These are phyloP conservation scores for Pleurotus ostreatus DNA, from an alignment of 768 basidiomycete genomes.

Conservation along the genomic window DNA sequence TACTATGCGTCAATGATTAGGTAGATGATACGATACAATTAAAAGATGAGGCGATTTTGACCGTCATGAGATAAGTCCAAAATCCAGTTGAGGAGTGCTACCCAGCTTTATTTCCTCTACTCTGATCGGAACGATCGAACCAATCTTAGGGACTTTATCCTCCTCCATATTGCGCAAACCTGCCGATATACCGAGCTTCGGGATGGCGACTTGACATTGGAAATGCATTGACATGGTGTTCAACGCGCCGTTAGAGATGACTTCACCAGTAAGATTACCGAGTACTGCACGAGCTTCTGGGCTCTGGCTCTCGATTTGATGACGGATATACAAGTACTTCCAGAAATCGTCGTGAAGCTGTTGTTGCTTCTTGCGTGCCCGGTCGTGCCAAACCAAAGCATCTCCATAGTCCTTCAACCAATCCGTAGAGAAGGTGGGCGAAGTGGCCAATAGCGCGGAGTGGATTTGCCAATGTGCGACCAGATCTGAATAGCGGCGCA, in stretches of 20 bases:
- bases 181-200: conserved; percentile 19
- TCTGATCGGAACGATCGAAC: conserved; percentile 18
- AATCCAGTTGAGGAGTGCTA: conserved; percentile 15
- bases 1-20: no score
- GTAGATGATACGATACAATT: no score
- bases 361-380: conserved; percentile 23
- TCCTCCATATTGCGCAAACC: conserved; percentile 4
- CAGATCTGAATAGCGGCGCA: conserved; percentile 82
- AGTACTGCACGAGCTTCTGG: conserved; percentile 19
- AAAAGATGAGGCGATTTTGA: background rate
- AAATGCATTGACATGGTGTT: conserved; percentile 11
- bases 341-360: conserved; percentile 29
- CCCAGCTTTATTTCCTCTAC: conserved; percentile 25
- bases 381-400: conserved; percentile 33
- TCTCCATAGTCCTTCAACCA: conserved; percentile 42
- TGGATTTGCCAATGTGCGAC: conserved; percentile 94
- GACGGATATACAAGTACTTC: conserved; percentile 31
- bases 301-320: conserved; percentile 27
- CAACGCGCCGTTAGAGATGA: conserved; percentile 7
- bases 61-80: conserved; percentile 13
- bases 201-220: conserved; percentile 17
- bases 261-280: conserved; percentile 18
- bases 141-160: background rate
- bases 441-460: conserved; percentile 49
- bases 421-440: conserved; percentile 39